Conservation (phyloP, 73 alveolate genomes). For the Symbiodinium pilosum region DNA sequence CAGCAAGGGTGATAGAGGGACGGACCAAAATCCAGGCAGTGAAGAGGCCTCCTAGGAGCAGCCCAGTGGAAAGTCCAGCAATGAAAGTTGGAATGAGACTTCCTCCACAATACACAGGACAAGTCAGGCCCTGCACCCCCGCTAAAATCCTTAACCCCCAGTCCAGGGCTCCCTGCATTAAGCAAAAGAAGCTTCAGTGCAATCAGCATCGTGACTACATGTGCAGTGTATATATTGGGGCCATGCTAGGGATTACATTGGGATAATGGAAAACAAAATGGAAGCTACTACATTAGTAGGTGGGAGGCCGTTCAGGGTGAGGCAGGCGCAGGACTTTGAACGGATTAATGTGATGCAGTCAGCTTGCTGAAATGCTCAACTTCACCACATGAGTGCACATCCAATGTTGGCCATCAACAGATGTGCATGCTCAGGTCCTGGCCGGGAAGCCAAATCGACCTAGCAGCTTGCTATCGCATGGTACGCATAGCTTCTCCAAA, state of each 20-base stretch:
- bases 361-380: no score
- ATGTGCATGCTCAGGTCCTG: neutral
- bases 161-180: neutral
- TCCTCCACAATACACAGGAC: neutral
- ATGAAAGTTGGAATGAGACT: neutral
- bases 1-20: neutral
- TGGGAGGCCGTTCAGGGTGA: neutral
- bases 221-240: no score
- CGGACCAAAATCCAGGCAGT: neutral
- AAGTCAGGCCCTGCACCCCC: neutral
- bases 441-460: conserved; percentile 88
- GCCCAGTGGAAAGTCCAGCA: neutral
- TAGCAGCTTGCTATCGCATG: neutral
- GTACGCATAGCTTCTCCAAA: no score
- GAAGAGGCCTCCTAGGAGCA: neutral
- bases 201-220: no score
- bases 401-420: no score
- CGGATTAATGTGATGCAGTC: no score
- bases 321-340: neutral
- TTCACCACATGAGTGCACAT: no score
- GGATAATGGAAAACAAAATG: no score
- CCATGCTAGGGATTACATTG: no score
- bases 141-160: neutral
- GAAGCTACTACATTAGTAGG: no score
- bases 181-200: neutral